Conservation (phyloP, 768 basidiomycete genomes). For the Pleurotus sapidus region DNA sequence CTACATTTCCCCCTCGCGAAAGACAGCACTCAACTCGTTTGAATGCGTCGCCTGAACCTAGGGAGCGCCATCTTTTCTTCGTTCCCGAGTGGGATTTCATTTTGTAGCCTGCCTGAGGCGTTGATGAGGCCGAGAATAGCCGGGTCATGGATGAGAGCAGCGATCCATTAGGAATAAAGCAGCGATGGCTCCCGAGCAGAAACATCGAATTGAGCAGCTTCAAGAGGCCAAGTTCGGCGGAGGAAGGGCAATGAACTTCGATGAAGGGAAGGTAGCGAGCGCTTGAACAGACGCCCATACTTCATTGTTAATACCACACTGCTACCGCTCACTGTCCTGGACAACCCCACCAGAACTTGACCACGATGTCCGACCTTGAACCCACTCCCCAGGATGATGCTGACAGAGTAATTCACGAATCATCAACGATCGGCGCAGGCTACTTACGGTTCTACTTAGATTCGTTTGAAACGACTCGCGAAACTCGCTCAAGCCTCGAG, state of each 20-base stretch:
- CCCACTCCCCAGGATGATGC: conserved; percentile 72
- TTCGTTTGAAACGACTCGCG: conserved; percentile 88
- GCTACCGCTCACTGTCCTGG: no score
- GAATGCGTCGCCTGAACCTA: conserved; percentile 62
- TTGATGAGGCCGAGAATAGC: conserved; percentile 58
- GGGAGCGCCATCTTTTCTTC: conserved; percentile 76
- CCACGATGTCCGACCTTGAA: conserved; percentile 36
- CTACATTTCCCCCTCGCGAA: background rate
- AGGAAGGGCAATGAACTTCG: background rate
- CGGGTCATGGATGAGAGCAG: conserved; percentile 24
- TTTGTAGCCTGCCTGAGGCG: conserved; percentile 63
- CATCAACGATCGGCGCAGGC: background rate
- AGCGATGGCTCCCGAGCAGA: background rate
- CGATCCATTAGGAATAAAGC: conserved; percentile 8
- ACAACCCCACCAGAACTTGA: background rate
- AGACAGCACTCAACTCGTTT: conserved; percentile 60
- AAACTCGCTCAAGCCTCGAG: conserved; percentile 57
- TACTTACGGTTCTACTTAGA: conserved; percentile 44
- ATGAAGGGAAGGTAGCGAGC: background rate
- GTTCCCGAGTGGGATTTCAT: conserved; percentile 79
- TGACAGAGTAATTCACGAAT: conserved; percentile 55
- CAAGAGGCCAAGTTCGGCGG: no score
- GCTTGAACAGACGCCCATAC: no score
- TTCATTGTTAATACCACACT: no score
- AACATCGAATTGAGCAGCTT: background rate